Base-by-base conservation (phyloP, 352 stramenopile genomes). In the Phytophthora meadii region DNA sequence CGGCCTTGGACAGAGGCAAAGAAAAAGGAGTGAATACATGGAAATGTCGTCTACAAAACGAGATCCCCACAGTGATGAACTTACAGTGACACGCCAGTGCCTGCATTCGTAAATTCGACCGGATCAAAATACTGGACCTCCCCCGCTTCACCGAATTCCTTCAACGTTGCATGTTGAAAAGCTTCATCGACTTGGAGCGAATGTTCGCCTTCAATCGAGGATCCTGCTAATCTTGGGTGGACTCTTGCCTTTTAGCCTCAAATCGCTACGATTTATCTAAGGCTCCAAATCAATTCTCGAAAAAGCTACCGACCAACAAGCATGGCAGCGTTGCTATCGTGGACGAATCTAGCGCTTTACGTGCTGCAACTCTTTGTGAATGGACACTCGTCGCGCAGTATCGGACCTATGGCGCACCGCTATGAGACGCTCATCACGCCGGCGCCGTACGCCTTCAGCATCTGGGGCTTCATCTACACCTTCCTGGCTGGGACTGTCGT, bases 391-490 rank as follows among this genome's bases (percentile, higher is more conserved):
- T 78, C 79, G 25, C 75, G 62, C 40, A 71, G 64, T 46, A 83
- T 94, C 45, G 74, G 65, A 0, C 80, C 83, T 47, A 80, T 85
- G 66, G 84, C 83, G 49, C 78, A 72, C 12, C 76, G 70, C 56
- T 82, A 94, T 46, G 74, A 87, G 61, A 92, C 84, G 61, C 76
- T 93, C 56, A 83, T 94, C 70, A 94, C 87, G 47, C 87, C 87
- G 24, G 82, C 81, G 28, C 71, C 76, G 25, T 89, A 84, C 68
- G 83, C 82, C 36, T 94, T 94, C 62, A 76, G 79, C 39, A 93
- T 94, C 72, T 94, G 87, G 84, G 75, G 84, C 1, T 54, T 94
- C 45, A 94, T 94, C 70, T 93, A 94, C 74, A 55, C 65, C 44
- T 72, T 84, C 73, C 70, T 94, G 66, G 74, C 79, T n/a, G 60